A percentile compares a stretch with the other conserved stretches of the same genome.
phyloP scores from a whole-genome alignment of 2,329 filamentous ascomycete genomes.

The Scytalidium sp. region DNA sequence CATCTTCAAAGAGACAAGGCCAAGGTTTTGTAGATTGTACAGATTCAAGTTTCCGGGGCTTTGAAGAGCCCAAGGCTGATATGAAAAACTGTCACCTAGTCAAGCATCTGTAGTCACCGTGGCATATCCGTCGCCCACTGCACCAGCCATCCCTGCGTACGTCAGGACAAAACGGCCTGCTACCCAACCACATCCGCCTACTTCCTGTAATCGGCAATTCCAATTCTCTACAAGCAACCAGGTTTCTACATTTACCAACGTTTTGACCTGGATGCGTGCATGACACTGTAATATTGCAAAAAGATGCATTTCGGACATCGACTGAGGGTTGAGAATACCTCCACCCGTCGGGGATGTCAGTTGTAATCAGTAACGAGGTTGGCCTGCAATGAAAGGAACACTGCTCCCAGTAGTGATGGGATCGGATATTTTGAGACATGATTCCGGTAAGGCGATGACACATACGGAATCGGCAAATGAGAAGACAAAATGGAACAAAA shows the following conservation, averaged over 20 bases:
- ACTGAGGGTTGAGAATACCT: background rate
- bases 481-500: no score
- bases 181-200: slow-evolving; percentile 28
- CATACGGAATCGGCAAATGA: no score
- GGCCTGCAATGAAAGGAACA: background rate
- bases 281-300: slow-evolving; percentile 25
- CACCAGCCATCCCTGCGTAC: slow-evolving; percentile 18
- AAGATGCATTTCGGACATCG: slow-evolving; percentile 6
- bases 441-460: no score
- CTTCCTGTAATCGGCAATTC: slow-evolving; percentile 25
- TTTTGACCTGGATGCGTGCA: slow-evolving; percentile 20
- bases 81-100: background rate
- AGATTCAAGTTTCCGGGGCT: slow-evolving; percentile 1
- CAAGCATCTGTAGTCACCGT: slow-evolving; percentile 26
- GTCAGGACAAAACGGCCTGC: slow-evolving; percentile 21
- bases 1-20: background rate
- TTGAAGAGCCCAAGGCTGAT: background rate
- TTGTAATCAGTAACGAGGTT: background rate
- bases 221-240: slow-evolving; percentile 23
- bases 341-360: background rate
- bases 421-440: no score
- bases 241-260: slow-evolving; percentile 15
- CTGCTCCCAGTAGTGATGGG: background rate
- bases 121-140: slow-evolving; percentile 23
- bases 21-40: background rate